A percentile compares a stretch with the other conserved stretches of the same genome.
These are phyloP conservation scores for Verticillium albo-atrum DNA, from an alignment of 2,329 filamentous ascomycete genomes.

Conservation along the genomic window DNA sequence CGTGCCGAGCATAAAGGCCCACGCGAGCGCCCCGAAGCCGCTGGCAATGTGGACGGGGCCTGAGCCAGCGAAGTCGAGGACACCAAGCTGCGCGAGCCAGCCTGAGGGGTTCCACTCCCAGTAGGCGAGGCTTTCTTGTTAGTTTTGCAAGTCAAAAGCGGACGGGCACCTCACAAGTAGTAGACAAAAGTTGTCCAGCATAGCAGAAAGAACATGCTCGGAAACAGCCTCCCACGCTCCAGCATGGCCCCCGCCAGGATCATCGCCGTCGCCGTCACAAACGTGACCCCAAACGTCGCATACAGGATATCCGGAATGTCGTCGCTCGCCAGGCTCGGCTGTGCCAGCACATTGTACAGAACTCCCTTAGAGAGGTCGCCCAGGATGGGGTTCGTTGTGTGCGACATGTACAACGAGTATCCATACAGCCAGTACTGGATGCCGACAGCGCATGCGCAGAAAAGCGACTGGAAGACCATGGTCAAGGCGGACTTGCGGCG, in stretches of 20 bases:
- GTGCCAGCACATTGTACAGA: slow-evolving; percentile 29
- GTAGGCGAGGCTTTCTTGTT: slow-evolving; percentile 43
- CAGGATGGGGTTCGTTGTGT: slow-evolving; percentile 26
- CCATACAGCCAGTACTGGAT: slow-evolving; percentile 45
- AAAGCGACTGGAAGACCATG: slow-evolving; percentile 42
- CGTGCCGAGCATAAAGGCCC: slow-evolving; percentile 59
- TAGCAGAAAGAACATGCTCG: slow-evolving; percentile 58
- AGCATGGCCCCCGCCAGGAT: slow-evolving; percentile 33
- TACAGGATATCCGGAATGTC: slow-evolving; percentile 33
- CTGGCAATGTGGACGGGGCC: slow-evolving; percentile 62
- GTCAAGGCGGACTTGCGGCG: slow-evolving; percentile 33
- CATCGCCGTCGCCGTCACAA: slow-evolving; percentile 33
- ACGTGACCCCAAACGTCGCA: slow-evolving; percentile 30
- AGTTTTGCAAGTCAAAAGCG: neutral
- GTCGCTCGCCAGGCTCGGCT: slow-evolving; percentile 29
- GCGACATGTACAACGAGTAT: slow-evolving; percentile 35
- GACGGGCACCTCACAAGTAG: slow-evolving; percentile 27
- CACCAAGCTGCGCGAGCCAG: slow-evolving; percentile 58
- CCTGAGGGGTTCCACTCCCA: slow-evolving; percentile 66
- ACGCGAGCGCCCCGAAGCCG: slow-evolving; percentile 60
- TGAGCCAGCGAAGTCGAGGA: slow-evolving; percentile 57
- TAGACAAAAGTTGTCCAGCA: slow-evolving; percentile 63
- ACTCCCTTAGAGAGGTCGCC: slow-evolving; percentile 30
- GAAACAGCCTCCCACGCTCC: slow-evolving; percentile 27
- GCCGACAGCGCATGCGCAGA: slow-evolving; percentile 38